phyloP scores from a whole-genome alignment of 352 stramenopile species.

The Phytophthora sansomeana region DNA sequence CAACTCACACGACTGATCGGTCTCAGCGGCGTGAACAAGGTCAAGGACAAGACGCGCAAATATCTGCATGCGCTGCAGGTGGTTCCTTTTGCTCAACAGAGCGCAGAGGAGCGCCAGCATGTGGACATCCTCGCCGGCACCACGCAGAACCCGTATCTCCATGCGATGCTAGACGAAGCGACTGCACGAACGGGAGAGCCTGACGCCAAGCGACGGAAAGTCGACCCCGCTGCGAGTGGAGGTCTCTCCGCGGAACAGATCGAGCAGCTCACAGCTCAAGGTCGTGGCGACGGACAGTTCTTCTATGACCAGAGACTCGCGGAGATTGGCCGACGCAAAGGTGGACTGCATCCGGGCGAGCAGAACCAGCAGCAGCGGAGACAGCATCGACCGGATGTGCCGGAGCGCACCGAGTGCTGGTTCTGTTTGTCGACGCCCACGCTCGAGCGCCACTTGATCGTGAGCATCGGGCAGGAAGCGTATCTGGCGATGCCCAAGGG shows the following conservation, averaged over 20 bases:
- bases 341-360: constrained; percentile 42
- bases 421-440: constrained; percentile 84
- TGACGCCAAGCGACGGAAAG: constrained; percentile 52
- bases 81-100: constrained; percentile 41
- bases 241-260: constrained; percentile 74
- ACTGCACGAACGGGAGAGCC: constrained; percentile 31
- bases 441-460: constrained; percentile 83
- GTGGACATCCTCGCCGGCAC: constrained; percentile 76
- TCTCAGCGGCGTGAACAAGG: constrained; percentile 60
- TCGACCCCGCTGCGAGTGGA: constrained; percentile 27
- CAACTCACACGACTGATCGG: constrained; percentile 78
- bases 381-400: constrained; percentile 42
- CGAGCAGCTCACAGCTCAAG: constrained; percentile 63
- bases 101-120: constrained; percentile 33
- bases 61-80: constrained; percentile 85
- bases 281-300: constrained; percentile 56
- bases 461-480: constrained; percentile 81
- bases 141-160: constrained; percentile 75
- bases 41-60: constrained; percentile 82
- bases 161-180: constrained; percentile 40
- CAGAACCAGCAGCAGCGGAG: constrained; percentile 33
- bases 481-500: constrained; percentile 87
- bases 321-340: constrained; percentile 56
- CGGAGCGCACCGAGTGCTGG: constrained; percentile 83
- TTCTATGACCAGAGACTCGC: constrained; percentile 82